Percentiles rank a stretch among this genome's conserved stretches.
These are phyloP conservation scores for Pythium apleroticum DNA, from an alignment of 352 stramenopile species.

Conservation along the genomic window DNA sequence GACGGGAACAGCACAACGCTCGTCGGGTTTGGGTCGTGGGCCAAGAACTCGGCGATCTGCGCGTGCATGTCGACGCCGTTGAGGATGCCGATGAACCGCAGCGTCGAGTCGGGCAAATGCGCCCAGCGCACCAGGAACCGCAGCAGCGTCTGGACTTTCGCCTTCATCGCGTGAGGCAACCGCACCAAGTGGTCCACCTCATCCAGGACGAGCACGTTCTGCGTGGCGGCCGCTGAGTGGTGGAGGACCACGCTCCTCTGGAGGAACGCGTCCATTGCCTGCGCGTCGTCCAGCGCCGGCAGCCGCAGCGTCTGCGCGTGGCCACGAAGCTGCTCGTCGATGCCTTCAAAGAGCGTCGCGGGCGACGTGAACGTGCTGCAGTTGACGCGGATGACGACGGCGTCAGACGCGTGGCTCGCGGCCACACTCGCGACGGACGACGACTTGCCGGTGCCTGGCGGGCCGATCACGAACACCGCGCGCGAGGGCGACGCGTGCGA, in stretches of 20 bases:
- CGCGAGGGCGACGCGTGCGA: constrained; percentile 25
- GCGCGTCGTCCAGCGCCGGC: constrained; percentile 36
- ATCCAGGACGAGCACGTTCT: constrained; percentile 52
- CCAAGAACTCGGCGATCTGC: constrained; percentile 37
- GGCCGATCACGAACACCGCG: constrained; percentile 66
- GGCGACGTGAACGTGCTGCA: constrained; percentile 66
- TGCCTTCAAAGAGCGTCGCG: constrained; percentile 38
- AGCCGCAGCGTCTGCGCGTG: constrained; percentile 25
- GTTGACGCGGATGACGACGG: constrained; percentile 49
- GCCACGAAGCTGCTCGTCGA: constrained; percentile 33
- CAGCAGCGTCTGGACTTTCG: constrained; percentile 50
- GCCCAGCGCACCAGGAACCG: constrained; percentile 64
- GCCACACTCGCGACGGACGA: constrained; percentile 55
- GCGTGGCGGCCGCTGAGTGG: neutral
- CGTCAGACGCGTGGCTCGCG: constrained; percentile 5
- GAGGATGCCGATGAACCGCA: constrained; percentile 70
- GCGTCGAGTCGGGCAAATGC: constrained; percentile 27
- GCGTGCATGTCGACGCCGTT: constrained; percentile 78
- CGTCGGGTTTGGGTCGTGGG: constrained; percentile 26
- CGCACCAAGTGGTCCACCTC: constrained; percentile 68
- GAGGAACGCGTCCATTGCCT: constrained; percentile 53
- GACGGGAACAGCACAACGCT: constrained; percentile 56
- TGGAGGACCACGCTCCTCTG: neutral
- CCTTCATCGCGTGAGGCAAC: constrained; percentile 39
- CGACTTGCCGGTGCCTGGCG: constrained; percentile 68